Percentiles rank a stretch among this genome's conserved stretches.
These are phyloP conservation scores for Coniochaeta sp. DNA, from an alignment of 2,329 filamentous ascomycete genomes.

Conservation along the genomic window DNA sequence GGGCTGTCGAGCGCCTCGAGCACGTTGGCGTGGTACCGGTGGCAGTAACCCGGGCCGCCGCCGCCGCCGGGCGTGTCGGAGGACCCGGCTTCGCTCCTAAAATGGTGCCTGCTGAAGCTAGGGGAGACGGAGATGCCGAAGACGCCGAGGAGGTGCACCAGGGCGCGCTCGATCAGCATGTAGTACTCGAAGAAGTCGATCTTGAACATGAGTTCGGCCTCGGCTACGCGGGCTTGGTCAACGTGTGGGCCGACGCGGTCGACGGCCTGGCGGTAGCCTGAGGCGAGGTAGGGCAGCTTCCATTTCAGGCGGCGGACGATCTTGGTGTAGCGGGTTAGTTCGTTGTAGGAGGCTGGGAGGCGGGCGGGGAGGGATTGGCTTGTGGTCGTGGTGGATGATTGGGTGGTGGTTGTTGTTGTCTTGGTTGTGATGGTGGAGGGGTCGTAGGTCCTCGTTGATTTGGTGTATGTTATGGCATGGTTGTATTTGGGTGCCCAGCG, in stretches of 20 bases:
- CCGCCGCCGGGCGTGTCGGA: too few relatives aligned
- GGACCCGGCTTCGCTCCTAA: neutral
- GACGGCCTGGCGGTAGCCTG: conserved; percentile 45
- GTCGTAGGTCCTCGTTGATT: neutral
- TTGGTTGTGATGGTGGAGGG: neutral
- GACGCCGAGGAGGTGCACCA: conserved; percentile 59
- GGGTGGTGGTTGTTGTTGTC: neutral
- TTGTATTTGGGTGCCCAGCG: conserved; percentile 2
- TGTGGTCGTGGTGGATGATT: neutral
- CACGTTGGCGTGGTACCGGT: conserved; percentile 62
- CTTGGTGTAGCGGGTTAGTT: conserved; percentile 21
- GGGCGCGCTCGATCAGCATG: conserved; percentile 61
- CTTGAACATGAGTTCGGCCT: conserved; percentile 65
- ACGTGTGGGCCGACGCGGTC: conserved; percentile 20
- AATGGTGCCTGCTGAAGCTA: conserved; percentile 12
- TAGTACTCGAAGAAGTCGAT: conserved; percentile 75
- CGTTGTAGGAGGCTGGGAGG: neutral
- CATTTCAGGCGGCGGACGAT: conserved; percentile 50
- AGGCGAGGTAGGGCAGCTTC: conserved; percentile 54
- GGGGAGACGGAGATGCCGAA: conserved; percentile 47
- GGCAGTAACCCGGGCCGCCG: conserved; percentile 11
- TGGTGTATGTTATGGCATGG: neutral
- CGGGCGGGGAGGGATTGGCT: neutral
- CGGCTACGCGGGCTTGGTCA: conserved; percentile 25
- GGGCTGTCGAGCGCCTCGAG: conserved; percentile 51